Percentiles rank a stretch among this genome's conserved stretches.
Conservation (phyloP, 257 asterid genomes). For the Plantago ovata region DNA sequence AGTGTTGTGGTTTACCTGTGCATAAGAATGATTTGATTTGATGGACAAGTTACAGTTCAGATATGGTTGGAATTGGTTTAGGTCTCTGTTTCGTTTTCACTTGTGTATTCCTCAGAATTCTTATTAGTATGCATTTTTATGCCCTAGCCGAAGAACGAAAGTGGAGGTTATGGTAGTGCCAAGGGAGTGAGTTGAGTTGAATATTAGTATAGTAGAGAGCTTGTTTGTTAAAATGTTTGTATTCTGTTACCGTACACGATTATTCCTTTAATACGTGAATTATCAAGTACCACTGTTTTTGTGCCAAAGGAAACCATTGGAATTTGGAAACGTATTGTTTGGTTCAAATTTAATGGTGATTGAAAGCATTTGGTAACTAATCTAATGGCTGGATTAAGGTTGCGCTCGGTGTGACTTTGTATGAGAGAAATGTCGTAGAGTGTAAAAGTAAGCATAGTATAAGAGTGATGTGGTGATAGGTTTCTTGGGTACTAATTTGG, state of each 20-base stretch:
- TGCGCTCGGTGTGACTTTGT: not conserved
- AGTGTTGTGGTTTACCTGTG: not conserved
- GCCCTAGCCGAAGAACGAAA: too few relatives aligned
- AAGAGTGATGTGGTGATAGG: not conserved
- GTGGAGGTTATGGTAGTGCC: not conserved
- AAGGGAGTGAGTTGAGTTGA: not conserved
- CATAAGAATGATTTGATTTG: not conserved
- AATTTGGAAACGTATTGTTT: not conserved
- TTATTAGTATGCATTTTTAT: too few relatives aligned
- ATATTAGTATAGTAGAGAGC: not conserved
- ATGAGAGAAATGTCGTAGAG: not conserved
- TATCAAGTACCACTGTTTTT: slow-evolving; percentile 11
- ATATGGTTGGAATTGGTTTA: slow-evolving; percentile 6
- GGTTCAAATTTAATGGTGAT: slow-evolving; percentile 7
- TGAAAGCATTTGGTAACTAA: slow-evolving; percentile 5
- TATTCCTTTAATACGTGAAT: slow-evolving; percentile 10
- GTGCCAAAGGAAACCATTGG: not conserved
- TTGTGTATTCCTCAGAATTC: too few relatives aligned
- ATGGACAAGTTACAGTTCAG: not conserved
- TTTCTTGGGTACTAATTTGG: too few relatives aligned
- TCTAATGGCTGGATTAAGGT: not conserved
- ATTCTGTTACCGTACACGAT: slow-evolving; percentile 6
- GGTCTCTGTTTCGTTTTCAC: slow-evolving; percentile 1
- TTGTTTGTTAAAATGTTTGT: not conserved
- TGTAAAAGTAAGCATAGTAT: slow-evolving; percentile 6